These are phyloP conservation scores for Solanum chilense DNA, from an alignment of 257 asterid genomes.

Conservation along the genomic window DNA sequence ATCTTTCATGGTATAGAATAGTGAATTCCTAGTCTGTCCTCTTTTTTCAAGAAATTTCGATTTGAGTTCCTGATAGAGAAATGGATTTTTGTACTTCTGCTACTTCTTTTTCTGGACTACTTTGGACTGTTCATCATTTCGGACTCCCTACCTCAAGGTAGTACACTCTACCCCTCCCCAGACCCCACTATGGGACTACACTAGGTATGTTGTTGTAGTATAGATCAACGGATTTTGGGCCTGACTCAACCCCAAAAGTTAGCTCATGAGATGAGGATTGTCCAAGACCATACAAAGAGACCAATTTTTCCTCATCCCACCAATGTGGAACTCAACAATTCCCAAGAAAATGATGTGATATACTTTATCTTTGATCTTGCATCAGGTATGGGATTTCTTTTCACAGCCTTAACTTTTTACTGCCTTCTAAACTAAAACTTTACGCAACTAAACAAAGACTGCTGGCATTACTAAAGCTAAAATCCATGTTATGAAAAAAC, in stretches of 20 bases:
- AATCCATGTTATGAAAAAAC: not conserved
- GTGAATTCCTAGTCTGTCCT: not conserved
- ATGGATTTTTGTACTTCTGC: not conserved
- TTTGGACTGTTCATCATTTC: not conserved
- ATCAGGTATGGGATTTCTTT: not conserved
- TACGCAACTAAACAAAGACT: not conserved
- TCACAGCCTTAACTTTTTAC: not conserved
- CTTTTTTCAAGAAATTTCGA: not conserved
- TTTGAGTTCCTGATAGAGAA: not conserved
- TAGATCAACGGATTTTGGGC: not conserved
- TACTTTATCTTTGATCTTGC: not conserved
- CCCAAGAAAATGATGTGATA: not conserved
- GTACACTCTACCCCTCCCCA: not conserved
- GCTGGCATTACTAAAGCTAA: not conserved
- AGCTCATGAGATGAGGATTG: not conserved
- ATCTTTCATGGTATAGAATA: not conserved
- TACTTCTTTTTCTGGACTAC: not conserved
- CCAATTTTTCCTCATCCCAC: not conserved
- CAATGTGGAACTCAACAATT: not conserved
- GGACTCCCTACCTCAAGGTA: not conserved
- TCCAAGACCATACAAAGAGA: not conserved
- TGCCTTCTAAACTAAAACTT: not conserved
- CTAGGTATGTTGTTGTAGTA: not conserved
- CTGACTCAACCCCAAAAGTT: not conserved
- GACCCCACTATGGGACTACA: not conserved